Conservation (phyloP, 768 basidiomycete species). For the Wakefieldia striispora region DNA sequence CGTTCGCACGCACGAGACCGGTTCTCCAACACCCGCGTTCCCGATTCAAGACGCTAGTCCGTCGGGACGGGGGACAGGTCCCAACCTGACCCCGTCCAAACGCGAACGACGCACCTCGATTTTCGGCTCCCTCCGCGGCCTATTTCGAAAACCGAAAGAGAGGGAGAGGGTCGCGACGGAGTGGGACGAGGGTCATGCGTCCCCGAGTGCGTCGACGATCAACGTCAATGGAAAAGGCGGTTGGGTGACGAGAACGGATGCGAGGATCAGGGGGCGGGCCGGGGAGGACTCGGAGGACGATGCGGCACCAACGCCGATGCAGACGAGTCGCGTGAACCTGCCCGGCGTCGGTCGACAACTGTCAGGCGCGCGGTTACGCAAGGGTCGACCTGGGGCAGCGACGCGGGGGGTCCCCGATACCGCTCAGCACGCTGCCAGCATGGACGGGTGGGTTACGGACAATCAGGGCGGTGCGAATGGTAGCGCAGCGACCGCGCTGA, state of each 20-base stretch:
- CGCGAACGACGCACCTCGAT: constrained; percentile 23
- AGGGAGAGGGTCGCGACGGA: neutral
- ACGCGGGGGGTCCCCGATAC: neutral
- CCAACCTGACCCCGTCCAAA: neutral
- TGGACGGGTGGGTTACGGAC: constrained; percentile 3
- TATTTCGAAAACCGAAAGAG: constrained; percentile 25
- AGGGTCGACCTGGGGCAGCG: constrained; percentile 9
- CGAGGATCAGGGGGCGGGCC: constrained; percentile 7
- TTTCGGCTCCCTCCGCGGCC: constrained; percentile 26
- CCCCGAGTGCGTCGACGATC: neutral
- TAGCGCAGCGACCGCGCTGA: neutral
- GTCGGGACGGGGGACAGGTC: neutral
- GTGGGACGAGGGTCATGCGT: constrained; percentile 10
- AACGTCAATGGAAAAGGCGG: neutral
- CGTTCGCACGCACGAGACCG: neutral
- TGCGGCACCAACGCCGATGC: neutral
- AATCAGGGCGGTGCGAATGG: neutral
- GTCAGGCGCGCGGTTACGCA: constrained; percentile 12
- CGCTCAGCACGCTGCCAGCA: too few relatives aligned
- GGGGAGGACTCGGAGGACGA: constrained; percentile 20
- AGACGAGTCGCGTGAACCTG: neutral
- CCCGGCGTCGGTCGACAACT: neutral
- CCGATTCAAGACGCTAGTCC: neutral
- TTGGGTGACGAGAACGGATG: constrained; percentile 33
- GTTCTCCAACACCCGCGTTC: neutral